Base-by-base conservation (phyloP, 139 green algal species). In the Haematococcus lacustris region DNA sequence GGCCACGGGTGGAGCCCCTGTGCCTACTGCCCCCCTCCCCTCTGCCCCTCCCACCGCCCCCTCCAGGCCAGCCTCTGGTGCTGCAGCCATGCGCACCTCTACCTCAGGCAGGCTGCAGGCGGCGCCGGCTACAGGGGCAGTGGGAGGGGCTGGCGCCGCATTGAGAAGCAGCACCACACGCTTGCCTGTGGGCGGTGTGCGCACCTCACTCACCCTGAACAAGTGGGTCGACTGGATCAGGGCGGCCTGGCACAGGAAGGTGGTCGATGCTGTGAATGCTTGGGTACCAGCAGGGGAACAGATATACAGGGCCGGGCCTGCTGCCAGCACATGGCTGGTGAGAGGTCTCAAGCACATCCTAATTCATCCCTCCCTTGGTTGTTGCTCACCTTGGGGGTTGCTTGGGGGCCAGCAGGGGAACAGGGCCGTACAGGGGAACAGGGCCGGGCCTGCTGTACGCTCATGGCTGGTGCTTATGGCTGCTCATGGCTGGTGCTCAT, bases 1-100 rank as follows among this genome's bases (percentile, higher is more conserved):
- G 66, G 77, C 47, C 3, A 71, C 59, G 2, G 72, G 39, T 28
- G 68, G 40, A 32, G n/a, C n/a, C 60, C 51, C 53, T 28, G 59
- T 73, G 73, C 38, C 51, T 30, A 50, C 33, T 30, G 73, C 43
- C 33, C 50, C 69, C 9, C 47, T 37, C 5, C 51, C 26, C 57
- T 60, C 69, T 21, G 47, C 47, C 13, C n/a, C 61, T 26, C 47
- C n/a, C n/a, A 70, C 64, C 21, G 61, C 32, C 61, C 5, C 61
- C 9, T 4, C 64, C 35, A 7, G 3, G 25, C 21, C 64, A 32
- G 64, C 64, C 37, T 25, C 37, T 51, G 35, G 23, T 53, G 64
- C 64, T 7, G 5, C 53, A 30, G 53, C 53, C 53, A 30, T 26
- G 53, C 17, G 23, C n/a, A n/a, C n/a, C n/a, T n/a, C n/a, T n/a